Percentiles rank a stretch among this genome's conserved stretches.
Evolutionary conservation across 257 asterid genomes (phyloP).

Genomic region (Scutellaria minor): DNA sequence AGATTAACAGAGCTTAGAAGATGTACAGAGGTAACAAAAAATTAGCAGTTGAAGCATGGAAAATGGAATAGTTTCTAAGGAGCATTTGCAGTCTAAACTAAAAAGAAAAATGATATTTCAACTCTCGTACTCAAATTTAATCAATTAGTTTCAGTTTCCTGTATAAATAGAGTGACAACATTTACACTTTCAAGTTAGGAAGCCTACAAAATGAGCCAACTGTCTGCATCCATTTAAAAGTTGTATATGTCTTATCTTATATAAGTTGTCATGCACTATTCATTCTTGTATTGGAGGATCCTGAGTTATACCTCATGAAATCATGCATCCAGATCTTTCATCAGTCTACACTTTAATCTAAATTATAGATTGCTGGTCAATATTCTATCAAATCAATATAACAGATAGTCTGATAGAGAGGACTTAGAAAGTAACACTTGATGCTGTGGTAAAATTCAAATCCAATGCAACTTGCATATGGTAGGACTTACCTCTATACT

Average conservation of each 20-base stretch:
- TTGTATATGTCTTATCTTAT: not conserved
- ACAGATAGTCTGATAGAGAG: not conserved
- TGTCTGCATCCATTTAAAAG: conserved; percentile 1
- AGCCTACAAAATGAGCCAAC: conserved; percentile 1
- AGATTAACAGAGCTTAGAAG: not conserved
- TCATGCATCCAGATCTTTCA: not conserved
- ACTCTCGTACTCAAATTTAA: not conserved
- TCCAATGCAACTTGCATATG: conserved; percentile 16
- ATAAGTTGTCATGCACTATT: not conserved
- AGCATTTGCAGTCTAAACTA: not conserved
- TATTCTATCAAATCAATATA: conserved; percentile 6
- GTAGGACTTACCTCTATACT: conserved; percentile 64
- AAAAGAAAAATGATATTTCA: not conserved
- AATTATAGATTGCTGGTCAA: not conserved
- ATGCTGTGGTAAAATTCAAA: not conserved
- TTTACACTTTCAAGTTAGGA: not conserved
- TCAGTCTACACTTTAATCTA: not conserved
- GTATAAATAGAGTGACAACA: not conserved
- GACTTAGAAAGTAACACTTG: not conserved
- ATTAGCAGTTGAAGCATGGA: not conserved
- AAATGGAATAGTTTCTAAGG: not conserved
- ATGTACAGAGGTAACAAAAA: not conserved
- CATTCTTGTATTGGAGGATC: not conserved
- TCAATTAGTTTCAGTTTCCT: not conserved
- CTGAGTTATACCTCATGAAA: not conserved